Evolutionary conservation across 176 grass and related monocot species (phyloP), one percentile per base, ranked within the genome.

Genomic region (Zoysia pacifica): DNA sequence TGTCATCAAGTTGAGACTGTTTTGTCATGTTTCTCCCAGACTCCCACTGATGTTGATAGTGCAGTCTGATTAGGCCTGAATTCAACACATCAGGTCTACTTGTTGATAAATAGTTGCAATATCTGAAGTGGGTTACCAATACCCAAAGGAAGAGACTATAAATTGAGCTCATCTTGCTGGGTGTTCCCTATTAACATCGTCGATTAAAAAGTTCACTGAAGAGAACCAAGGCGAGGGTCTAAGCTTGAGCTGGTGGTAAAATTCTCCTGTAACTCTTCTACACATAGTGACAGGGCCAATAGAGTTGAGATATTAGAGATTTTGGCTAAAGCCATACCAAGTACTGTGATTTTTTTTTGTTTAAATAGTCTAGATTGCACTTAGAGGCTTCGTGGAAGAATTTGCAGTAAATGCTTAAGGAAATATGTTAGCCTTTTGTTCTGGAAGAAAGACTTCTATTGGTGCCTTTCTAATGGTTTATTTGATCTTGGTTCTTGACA

Each of bases 111-210:
- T 48, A 70, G 79, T 48, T 80, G 47, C 39, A 70, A 1, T 69
- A 50, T 44, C 50, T n/a, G 38, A 78, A 60, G 56, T 52, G 20
- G 54, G 15, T 42, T 67, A 84, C 18, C 36, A 69, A 47, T 74
- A 65, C 42, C 67, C 67, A 73, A 15, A 72, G 36, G 5, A 78
- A 83, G 60, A 78, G 48, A 48, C 15, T 59, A 87, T 83, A 78
- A 20, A 73, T 66, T 67, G 20, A 59, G 76, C 6, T 48, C 71
- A 44, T 69, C 48, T 75, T 58, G 55, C 28, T 69, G 70, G 76
- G 65, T 70, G 48, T 80, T 46, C 20, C 74, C 35, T 70, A 80
- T 70, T 63, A 84, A 40, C 52, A 36, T 84, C 75, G 41, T 84
- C 81, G 7, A 19, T 69, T 11, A 0, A 47, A 88, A 6, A 74